Base-by-base conservation (phyloP, 768 basidiomycete genomes). In the Amanita muscaria region DNA sequence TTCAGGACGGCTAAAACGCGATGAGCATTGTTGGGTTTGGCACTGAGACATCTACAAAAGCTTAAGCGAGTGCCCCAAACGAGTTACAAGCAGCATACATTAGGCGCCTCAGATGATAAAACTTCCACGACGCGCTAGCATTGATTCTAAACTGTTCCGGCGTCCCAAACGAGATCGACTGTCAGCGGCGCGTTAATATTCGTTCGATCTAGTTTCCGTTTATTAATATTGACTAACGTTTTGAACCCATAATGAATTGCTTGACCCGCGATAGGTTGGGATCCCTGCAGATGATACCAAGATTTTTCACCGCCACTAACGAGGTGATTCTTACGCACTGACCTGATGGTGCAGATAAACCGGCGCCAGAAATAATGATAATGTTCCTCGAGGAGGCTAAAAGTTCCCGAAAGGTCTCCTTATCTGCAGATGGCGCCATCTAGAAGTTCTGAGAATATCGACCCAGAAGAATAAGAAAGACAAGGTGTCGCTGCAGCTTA, bases 341-440 rank as follows among this genome's bases (percentile, higher is more conserved):
- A 77, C 78, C 77, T 34, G 79, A 80, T 18, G 74, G 77, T 42
- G 77, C 78, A 18, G 78, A 80, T n/a, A 81, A 64, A 2, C 79
- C 79, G 23, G 80, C 79, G 5, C 79, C 79, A 15, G 69, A 67
- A 1, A 73, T 55, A 9, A 65, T 67, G 6, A 72, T 58, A 40
- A 72, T 63, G 40, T 61, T 56, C 47, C 66, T 69, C n/a, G 51
- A 46, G 12, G 52, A 42, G 5, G 50, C 30, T 7, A 62, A 50
- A 10, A 50, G 49, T 3, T 32, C 18, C 41, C 53, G 48, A 42
- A 60, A 61, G 8, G 42, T 46, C 7, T 35, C 21, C 11, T 44
- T 46, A 33, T 58, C 55, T 2, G 51, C 48, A 14, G 53, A 56
- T 12, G 59, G 55, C 6, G 27, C 7, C 39, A 40, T 40, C n/a